Evolutionary conservation across 2,329 filamentous ascomycete species (phyloP), one percentile per base, ranked within the genome.

Genomic region (Sporothrix variecibatus): DNA sequence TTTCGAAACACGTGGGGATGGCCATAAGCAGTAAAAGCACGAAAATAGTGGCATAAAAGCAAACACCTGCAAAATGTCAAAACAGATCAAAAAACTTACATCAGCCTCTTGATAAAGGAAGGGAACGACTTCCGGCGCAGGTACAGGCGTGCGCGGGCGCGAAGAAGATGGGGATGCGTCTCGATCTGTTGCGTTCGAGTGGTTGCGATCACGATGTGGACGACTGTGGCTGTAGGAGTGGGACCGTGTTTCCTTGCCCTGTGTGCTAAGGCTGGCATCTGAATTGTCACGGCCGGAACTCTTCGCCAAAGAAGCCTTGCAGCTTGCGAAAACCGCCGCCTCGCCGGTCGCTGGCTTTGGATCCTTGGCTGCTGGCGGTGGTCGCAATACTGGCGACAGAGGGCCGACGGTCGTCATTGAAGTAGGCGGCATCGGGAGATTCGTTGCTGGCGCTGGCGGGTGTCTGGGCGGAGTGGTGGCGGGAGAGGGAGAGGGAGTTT

Each of bases 111-210:
- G 96, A 81, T 96, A 98, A 76, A 97, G 88, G 87, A 97, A 99
- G n/a, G 96, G 96, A 53, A 97, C 96, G 74, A 99, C 94, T 83
- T 98, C 95, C 79, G 93, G 96, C 15, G 93, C 94, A 58, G 93
- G 93, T 71, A 94, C 87, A 15, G 95, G 94, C n/a, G 94, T 97
- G 78, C 92, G 89, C 67, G 95, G 94, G 77, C 94, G 88, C 38
- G 93, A 94, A 43, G 89, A 90, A 71, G 89, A 88, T 56, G 94
- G 94, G 72, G 95, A 97, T 64, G 87, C 87, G 76, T 95, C 92
- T 75, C 91, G 86, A 80, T 96, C 90, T 72, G 90, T 91, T 72
- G 89, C 89, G 82, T 90, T 90, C 71, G 95, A 98, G 81, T 94
- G 92, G 82, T 95, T 95, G 79, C 94, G 90, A 80, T 93, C 91